Conservation (phyloP, 1,284 basidiomycete genomes). For the Trichosporon ovoides region DNA sequence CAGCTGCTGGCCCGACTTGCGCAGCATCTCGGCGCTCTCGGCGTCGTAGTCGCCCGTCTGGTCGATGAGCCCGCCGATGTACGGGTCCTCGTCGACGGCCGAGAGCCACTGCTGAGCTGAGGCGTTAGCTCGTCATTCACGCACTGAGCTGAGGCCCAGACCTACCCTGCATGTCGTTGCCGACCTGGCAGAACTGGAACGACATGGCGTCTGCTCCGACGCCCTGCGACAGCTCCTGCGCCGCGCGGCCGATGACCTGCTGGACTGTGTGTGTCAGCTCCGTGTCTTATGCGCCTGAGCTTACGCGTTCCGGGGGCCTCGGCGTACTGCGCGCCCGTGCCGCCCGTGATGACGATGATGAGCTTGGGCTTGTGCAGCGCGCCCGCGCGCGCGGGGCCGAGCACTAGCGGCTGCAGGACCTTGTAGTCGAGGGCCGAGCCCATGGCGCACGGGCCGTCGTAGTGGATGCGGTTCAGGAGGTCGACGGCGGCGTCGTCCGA, state of each 20-base stretch:
- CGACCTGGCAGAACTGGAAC: slow-evolving; percentile 20
- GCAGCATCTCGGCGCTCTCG: slow-evolving; percentile 16
- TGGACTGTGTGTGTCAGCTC: slow-evolving; percentile 8
- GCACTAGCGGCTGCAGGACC: slow-evolving; percentile 50
- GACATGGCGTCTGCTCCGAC: slow-evolving; percentile 14
- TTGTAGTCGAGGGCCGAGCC: slow-evolving; percentile 49
- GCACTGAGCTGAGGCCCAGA: neutral
- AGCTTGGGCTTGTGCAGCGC: slow-evolving; percentile 50
- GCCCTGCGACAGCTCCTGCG: slow-evolving; percentile 11
- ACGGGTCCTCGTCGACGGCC: slow-evolving; percentile 12
- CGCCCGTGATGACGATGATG: slow-evolving; percentile 48
- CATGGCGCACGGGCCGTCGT: slow-evolving; percentile 27
- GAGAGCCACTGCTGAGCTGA: slow-evolving; percentile 12
- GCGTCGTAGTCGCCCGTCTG: slow-evolving; percentile 14
- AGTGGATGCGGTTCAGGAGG: slow-evolving; percentile 37
- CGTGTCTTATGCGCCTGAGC: neutral
- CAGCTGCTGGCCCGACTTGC: slow-evolving; percentile 16
- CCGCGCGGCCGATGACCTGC: slow-evolving; percentile 10
- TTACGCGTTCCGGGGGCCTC: slow-evolving; percentile 14
- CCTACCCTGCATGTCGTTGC: slow-evolving; percentile 15
- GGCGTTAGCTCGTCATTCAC: neutral
- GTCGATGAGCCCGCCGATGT: slow-evolving; percentile 17
- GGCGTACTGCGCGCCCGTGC: slow-evolving; percentile 8
- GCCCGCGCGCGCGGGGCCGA: slow-evolving; percentile 44
- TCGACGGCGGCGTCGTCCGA: slow-evolving; percentile 41